Evolutionary conservation across 2,329 filamentous ascomycete species (phyloP), one percentile per base, ranked within the genome.

Genomic region (Neofusicoccum sp.): DNA sequence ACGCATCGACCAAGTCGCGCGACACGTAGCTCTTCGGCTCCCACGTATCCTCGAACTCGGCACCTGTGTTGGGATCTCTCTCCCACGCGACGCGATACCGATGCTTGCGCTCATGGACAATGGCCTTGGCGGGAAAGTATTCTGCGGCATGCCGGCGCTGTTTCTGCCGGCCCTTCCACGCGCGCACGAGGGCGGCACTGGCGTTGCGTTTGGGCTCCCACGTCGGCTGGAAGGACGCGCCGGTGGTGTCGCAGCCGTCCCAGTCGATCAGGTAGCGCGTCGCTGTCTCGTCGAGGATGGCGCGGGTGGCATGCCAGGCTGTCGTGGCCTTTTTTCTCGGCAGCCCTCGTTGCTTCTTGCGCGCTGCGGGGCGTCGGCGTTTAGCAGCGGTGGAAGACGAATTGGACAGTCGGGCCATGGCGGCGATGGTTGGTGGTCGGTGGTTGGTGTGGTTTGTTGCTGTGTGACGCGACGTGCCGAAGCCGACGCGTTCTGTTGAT

Each of bases 211-310:
- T 77, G 0, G 73, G 76, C 61, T 80, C 84, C 86, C 86, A 88
- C 50, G 76, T 82, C 8, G 81, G 80, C 3, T 72, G 64, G 69
- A 81, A 87, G 1, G 66, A 64, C 64, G 80, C 70, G n/a, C 83
- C 83, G 36, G 83, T 84, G 2, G 67, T 64, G 22, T 87, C 75
- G 22, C 12, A 1, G 64, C 83, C 80, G 52, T 78, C 80, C 86
- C 86, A 88, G 68, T 86, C 80, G 61, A 88, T 80, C 3, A 78
- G 70, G 67, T 87, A 89, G 14, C 77, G 66, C 8, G 70, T 70
- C 22, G 68, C 69, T 3, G 11, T 67, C 48, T 76, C 74, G 36
- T 69, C 65, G 16, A 79, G 64, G 48, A 79, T 77, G 4, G 59
- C 66, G 36, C 36, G 47, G 14, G 58, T 45, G 4, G 33, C 14